A percentile compares a stretch with the other conserved stretches of the same genome.
These are phyloP conservation scores for Rosa persica DNA, from an alignment of 306 rosid species.

Conservation along the genomic window DNA sequence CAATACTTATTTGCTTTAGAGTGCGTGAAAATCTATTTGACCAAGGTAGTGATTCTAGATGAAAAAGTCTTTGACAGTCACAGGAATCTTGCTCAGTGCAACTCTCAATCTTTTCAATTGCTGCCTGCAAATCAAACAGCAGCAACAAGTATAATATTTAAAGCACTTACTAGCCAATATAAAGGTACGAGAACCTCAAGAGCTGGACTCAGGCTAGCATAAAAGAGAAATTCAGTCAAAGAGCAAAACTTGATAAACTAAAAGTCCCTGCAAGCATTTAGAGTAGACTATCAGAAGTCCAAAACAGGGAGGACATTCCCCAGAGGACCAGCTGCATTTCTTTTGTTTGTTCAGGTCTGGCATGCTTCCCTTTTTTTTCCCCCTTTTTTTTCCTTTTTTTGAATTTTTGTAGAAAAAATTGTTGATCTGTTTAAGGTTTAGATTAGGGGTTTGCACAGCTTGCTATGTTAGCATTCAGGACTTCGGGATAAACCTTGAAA, in stretches of 20 bases:
- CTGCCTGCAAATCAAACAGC: constrained; percentile 47
- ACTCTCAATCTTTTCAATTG: constrained; percentile 57
- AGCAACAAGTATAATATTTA: constrained; percentile 17
- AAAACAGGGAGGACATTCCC: neutral
- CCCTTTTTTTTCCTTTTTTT: neutral
- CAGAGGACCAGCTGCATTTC: neutral
- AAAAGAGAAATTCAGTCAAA: neutral
- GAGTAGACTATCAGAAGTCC: neutral
- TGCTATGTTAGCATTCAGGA: neutral
- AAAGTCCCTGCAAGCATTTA: neutral
- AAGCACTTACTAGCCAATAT: constrained; percentile 20
- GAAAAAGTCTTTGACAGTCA: constrained; percentile 42
- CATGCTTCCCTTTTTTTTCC: neutral
- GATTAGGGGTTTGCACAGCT: neutral
- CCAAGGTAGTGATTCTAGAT: constrained; percentile 67
- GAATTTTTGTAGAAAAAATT: neutral
- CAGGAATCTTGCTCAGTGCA: constrained; percentile 72
- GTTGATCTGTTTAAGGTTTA: neutral
- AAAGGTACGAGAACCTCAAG: neutral
- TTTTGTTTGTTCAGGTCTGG: neutral
- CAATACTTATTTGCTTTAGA: constrained; percentile 76
- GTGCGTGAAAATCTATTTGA: constrained; percentile 70
- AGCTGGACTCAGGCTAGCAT: constrained; percentile 1
- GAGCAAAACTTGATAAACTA: neutral
- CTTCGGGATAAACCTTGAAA: neutral